Base-by-base conservation (phyloP, 352 stramenopile genomes). In the Halophytophthora polymorphica region DNA sequence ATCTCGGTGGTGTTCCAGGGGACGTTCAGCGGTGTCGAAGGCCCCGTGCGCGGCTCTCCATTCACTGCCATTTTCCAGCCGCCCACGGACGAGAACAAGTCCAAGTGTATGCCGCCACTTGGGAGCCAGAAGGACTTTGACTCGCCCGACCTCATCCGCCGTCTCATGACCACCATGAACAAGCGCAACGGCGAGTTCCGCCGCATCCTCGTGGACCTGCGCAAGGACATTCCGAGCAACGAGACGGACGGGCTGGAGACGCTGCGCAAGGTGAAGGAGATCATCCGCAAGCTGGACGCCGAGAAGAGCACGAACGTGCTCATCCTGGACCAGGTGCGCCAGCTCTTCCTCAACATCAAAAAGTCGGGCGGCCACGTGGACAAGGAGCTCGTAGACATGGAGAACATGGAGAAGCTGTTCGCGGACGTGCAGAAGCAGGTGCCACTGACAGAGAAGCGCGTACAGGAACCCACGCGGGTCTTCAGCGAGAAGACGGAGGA, bases 11-110 rank as follows among this genome's bases (percentile, higher is more conserved):
- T 89, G 8, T 98, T 98, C 50, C 71, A 81, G 12, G 96, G 95
- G 0, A 98, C 93, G 1, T 99, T 98, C 49, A 73, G 80, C 56
- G 96, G 96, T 11, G 66, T 95, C n/a, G 78, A 86, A 2, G 96
- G 96, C n/a, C 77, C 74, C 2, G 91, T 99, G 44, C 89, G 95
- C 15, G 96, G 96, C 2, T 98, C 90, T 15, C 95, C 96, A 2
- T 98, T 98, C 53, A 67, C 49, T 12, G 60, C 62, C 17, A 23
- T 41, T 13, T 70, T 68, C 37, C 71, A 82, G 54, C 64, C 58
- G 10, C 45, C 58, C 6, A 83, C 63, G 0, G 77, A 87, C 46
- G 74, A 90, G n/a, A 90, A 88, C 53, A 84, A 83, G 21, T 59
- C 71, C 3, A 88, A 87, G 50, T 90, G 75, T 31, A 71, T 93